Conservation (phyloP, 1,284 basidiomycete genomes). For the Marasmius sp. region DNA sequence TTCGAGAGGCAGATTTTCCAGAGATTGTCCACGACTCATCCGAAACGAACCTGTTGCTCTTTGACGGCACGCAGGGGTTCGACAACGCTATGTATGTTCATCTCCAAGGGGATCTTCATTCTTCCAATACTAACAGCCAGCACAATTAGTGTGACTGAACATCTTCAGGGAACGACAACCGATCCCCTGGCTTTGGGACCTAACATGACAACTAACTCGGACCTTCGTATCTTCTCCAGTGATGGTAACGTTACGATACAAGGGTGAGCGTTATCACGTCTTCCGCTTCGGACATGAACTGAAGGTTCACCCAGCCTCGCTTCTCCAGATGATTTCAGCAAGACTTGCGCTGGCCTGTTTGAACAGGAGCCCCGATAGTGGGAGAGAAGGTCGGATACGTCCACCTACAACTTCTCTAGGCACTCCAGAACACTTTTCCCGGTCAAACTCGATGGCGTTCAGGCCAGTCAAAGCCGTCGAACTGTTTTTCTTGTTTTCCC, state of each 20-base stretch:
- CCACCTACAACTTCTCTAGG: too few species aligned
- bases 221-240: conserved; percentile 34
- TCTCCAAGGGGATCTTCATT: background rate
- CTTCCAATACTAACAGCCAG: background rate
- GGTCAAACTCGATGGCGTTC: too few species aligned
- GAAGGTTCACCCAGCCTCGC: background rate
- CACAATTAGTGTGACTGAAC: conserved; percentile 30
- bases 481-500: too few species aligned
- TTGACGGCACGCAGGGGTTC: conserved; percentile 18
- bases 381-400: too few species aligned
- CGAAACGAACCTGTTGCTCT: conserved; percentile 14
- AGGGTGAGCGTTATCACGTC: conserved; percentile 15
- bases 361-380: too few species aligned
- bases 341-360: conserved; percentile 5
- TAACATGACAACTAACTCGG: conserved; percentile 36
- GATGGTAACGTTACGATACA: conserved; percentile 38
- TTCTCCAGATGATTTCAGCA: conserved; percentile 1
- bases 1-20: conserved; percentile 37
- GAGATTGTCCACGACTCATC: conserved; percentile 30
- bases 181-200: conserved; percentile 33
- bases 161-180: conserved; percentile 33
- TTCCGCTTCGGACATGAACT: background rate
- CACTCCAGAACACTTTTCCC: too few species aligned
- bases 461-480: too few species aligned
- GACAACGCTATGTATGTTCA: conserved; percentile 34